Evolutionary conservation across 2,329 filamentous ascomycete species (phyloP).

Genomic region (Exophiala sp.): DNA sequence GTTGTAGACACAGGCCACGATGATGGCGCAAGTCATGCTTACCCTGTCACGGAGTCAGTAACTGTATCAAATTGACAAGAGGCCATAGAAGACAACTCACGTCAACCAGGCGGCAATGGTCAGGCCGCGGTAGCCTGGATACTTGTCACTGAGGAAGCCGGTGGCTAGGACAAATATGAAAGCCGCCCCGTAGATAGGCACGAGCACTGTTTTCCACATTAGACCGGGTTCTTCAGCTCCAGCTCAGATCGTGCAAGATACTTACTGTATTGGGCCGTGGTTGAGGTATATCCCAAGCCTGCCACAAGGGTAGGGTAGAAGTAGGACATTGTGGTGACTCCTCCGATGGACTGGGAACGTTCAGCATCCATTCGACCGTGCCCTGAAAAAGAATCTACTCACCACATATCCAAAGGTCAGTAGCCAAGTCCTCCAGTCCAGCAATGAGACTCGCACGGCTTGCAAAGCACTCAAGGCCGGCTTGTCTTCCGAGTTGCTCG

Average conservation of each 20-base stretch:
- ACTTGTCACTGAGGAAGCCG: conserved; percentile 64
- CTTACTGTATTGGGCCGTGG: conserved; percentile 26
- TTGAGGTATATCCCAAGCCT: conserved; percentile 38
- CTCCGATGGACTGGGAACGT: conserved; percentile 29
- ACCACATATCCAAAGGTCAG: conserved; percentile 41
- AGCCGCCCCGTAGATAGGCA: conserved; percentile 59
- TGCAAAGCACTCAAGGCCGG: not conserved
- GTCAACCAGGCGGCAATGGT: conserved; percentile 60
- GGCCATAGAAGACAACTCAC: too few species aligned
- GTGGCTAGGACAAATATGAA: conserved; percentile 57
- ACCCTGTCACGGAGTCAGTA: conserved; percentile 30
- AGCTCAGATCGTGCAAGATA: too few species aligned
- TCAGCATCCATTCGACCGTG: not conserved
- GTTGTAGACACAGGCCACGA: conserved; percentile 66
- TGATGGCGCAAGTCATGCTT: conserved; percentile 68
- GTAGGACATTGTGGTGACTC: conserved; percentile 37
- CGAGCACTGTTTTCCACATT: conserved; percentile 44
- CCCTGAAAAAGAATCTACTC: not conserved
- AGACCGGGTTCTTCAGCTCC: not conserved
- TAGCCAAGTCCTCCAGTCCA: conserved; percentile 25
- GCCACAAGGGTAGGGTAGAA: conserved; percentile 42
- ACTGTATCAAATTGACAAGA: too few species aligned
- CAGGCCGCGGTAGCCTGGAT: conserved; percentile 69
- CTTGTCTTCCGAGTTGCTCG: conserved; percentile 13
- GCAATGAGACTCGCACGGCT: conserved; percentile 20